A percentile compares a stretch with the other conserved stretches of the same genome.
These are phyloP conservation scores for Mercurialis annua DNA, from an alignment of 345 rosid genomes.

Conservation along the genomic window DNA sequence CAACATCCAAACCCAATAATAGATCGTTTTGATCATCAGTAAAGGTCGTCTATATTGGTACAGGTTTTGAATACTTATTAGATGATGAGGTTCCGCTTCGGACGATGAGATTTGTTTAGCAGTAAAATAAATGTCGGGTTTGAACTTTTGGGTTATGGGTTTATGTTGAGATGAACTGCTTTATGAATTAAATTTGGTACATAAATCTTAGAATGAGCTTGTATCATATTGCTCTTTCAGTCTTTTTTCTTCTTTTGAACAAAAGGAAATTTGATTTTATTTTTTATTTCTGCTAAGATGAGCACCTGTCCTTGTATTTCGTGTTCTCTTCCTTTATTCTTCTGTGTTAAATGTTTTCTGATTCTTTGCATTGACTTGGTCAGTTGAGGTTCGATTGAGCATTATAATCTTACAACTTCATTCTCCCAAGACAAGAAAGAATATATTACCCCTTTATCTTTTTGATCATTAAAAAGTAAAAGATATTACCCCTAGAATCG, in stretches of 20 bases:
- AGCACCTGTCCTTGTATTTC: not conserved
- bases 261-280: too few species aligned
- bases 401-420: too few species aligned
- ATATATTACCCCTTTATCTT: too few species aligned
- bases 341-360: not conserved
- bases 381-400: too few species aligned
- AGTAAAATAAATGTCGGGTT: constrained; percentile 23
- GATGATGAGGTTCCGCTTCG: constrained; percentile 24
- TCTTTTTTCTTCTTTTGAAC: not conserved
- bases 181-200: constrained; percentile 15
- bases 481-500: too few species aligned
- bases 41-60: constrained; percentile 28
- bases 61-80: constrained; percentile 22
- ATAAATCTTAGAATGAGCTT: constrained; percentile 15
- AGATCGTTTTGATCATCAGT: constrained; percentile 49
- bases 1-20: constrained; percentile 61
- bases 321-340: not conserved
- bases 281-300: too few species aligned
- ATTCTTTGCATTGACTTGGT: not conserved
- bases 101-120: constrained; percentile 21
- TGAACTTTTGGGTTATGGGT: constrained; percentile 21
- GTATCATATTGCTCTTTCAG: constrained; percentile 18
- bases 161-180: constrained; percentile 21
- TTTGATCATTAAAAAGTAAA: too few species aligned
- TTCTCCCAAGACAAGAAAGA: too few species aligned